Conservation (phyloP, 2,329 filamentous ascomycete genomes). For the Orbilia javanica region DNA sequence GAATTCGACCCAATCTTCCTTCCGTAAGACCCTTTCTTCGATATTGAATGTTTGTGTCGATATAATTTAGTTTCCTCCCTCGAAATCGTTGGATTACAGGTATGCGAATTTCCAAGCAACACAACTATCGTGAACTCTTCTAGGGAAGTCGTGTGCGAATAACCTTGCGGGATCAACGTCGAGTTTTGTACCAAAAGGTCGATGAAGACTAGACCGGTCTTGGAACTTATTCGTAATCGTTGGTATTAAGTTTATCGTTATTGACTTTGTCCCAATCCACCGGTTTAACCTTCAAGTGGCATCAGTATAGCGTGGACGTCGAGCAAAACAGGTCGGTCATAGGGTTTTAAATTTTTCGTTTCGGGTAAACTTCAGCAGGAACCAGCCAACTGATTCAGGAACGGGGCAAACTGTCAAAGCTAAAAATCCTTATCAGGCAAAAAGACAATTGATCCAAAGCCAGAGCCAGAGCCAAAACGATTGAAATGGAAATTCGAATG, state of each 20-base stretch:
- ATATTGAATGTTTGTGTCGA: not conserved
- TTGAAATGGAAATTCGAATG: constrained; percentile 1
- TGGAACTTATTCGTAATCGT: constrained; percentile 9
- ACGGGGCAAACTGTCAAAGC: constrained; percentile 30
- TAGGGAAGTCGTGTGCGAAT: not conserved
- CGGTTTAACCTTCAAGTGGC: constrained; percentile 34
- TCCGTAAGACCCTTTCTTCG: not conserved
- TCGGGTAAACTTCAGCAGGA: constrained; percentile 55
- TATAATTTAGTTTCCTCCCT: not conserved
- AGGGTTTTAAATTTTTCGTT: constrained; percentile 29
- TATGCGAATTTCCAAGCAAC: constrained; percentile 2
- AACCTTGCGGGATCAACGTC: not conserved
- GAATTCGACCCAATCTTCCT: not conserved
- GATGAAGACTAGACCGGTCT: not conserved
- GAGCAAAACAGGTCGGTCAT: constrained; percentile 18
- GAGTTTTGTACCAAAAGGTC: constrained; percentile 34
- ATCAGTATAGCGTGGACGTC: constrained; percentile 19
- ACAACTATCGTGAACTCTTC: not conserved
- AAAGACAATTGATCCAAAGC: constrained; percentile 24
- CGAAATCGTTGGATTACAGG: not conserved
- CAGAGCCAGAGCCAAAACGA: constrained; percentile 12
- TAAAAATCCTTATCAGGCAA: constrained; percentile 28
- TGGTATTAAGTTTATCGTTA: constrained; percentile 1
- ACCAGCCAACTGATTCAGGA: constrained; percentile 57
- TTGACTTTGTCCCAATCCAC: constrained; percentile 23